Base-by-base conservation (phyloP, 306 rosid species). In the Pyrus bretschneideri region DNA sequence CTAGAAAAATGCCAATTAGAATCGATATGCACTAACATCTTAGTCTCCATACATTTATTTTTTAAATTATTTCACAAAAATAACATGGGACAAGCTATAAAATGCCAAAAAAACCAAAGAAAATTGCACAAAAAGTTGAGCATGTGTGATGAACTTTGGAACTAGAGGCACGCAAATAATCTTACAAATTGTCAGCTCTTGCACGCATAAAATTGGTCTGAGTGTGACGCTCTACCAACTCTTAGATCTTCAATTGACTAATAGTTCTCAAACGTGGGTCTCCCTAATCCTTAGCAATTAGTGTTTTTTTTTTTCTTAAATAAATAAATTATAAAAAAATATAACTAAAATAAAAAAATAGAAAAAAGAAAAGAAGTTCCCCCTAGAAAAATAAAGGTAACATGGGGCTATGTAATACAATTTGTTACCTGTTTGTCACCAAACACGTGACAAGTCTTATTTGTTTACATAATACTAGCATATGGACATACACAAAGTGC, bases 381-480 rank as follows among this genome's bases (percentile, higher is more conserved):
- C 31, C 52, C 1, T 67, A 11, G 10, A 59, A 38, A 14, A 11
- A 10, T 25, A 9, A 44, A 5, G 46, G 5, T 35, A 62, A 63
- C 35, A 18, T 78, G 76, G 79, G 15, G 38, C 12, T 35, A 25
- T 5, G 30, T 52, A 62, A 1, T 27, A 29, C 2, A 62, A 29
- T 15, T 54, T 69, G 64, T 25, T 29, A 63, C 67, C 14, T 21
- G 22, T 67, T 35, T 57, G 67, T 63, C 58, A 87, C 87, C 88
- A 80, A 84, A 75, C 87, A 82, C 64, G 71, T 84, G 85, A 78
- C 25, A 18, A 70, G 31, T 61, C 31, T 61, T 5, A 5, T 15
- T 55, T 60, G 67, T 18, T 45, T 15, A 38, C 4, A 15, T 25
- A 61, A 18, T 14, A 38, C 27, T 25, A 25, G 27, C 2, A 25